Evolutionary conservation across 345 rosid species (phyloP), one percentile per base, ranked within the genome.

Genomic region (Isatis tinctoria): DNA sequence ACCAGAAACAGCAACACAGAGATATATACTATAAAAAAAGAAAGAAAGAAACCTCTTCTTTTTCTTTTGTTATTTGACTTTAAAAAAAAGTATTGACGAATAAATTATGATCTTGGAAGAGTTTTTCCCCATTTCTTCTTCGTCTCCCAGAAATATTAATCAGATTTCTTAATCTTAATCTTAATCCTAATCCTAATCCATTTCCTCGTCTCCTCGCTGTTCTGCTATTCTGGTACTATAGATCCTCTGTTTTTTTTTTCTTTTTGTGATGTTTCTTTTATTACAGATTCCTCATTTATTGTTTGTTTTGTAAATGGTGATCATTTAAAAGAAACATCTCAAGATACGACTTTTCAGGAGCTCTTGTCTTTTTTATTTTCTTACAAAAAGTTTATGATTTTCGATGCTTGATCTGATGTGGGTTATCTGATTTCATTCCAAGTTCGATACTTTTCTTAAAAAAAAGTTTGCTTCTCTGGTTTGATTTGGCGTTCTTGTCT

Each of bases 331-430:
- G 60, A 60, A 61, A 58, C 43, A 13, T 48, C 48, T 59, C 37
- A 48, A 40, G 24, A 6, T 8, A 52, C 68, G 74, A 75, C 69
- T 75, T 75, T 67, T 60, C 22, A 67, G 45, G 59, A 75, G 58
- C 40, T 61, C 40, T 40, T 51, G 43, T 75, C 54, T 67, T 20
- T 30, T 28, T 11, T 16, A 16, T 35, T 7, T 36, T 10, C 22
- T 49, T 18, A 30, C 62, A 32, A n/a, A 52, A 36, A 5, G 0
- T 2, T 24, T 52, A 36, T 45, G 26, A 26, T 60, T 28, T 32
- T 1, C 59, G 62, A 39, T 27, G 18, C 45, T 67, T 67, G 80
- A 77, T 77, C 76, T 77, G 80, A 64, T 76, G 3, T 64, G 71
- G 75, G 66, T 62, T 63, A 6, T 61, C 13, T 44, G 44, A 26